Evolutionary conservation across 495 filamentous ascomycete genomes (phyloP), one percentile per base, ranked within the genome.

Genomic region (Trichoderma erinaceum): DNA sequence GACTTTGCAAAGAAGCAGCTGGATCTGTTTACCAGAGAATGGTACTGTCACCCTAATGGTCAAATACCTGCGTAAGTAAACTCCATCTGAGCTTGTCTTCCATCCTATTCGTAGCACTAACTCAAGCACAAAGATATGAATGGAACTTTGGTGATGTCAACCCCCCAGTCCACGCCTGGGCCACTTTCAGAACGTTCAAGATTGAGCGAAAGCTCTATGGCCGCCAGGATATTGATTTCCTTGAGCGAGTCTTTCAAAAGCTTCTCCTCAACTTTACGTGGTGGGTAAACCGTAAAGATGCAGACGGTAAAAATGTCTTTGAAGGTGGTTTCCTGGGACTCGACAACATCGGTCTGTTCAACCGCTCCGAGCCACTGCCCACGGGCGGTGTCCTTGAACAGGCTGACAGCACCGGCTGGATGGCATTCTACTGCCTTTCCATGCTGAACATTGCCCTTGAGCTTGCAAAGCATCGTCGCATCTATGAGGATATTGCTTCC

Each of bases 141-240:
- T 98, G 94, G 94, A 97, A 98, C 75, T 98, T 97, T 81, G 88
- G 93, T 65, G 94, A 97, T 72, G 94, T 97, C 67, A 97, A 98
- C 74, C 94, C 94, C 10, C 94, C 94, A 0, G 94, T 98, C 11
- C 94, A 97, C 75, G 95, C 94, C 15, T 98, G 94, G 94, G 89
- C 94, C 13, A 89, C 90, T 0, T 98, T 98, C 84, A 83, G 94
- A 21, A 90, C 89, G 2, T 98, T 97, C 84, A 98, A 98, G 79
- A 97, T 97, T 66, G 94, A 98, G 80, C 87, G 95, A 68, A 98
- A 98, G 78, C 85, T 98, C 80, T 98, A 97, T 73, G 94, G 94
- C 29, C 88, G 91, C 35, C 90, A 97, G 74, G 94, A 98, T 75
- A 81, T 97, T 32, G 94, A 97, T 77, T 97, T 97, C 78, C 83